These are phyloP conservation scores for Scopulariopsis brevicaulis DNA, from an alignment of 2,329 filamentous ascomycete genomes.

Conservation along the genomic window DNA sequence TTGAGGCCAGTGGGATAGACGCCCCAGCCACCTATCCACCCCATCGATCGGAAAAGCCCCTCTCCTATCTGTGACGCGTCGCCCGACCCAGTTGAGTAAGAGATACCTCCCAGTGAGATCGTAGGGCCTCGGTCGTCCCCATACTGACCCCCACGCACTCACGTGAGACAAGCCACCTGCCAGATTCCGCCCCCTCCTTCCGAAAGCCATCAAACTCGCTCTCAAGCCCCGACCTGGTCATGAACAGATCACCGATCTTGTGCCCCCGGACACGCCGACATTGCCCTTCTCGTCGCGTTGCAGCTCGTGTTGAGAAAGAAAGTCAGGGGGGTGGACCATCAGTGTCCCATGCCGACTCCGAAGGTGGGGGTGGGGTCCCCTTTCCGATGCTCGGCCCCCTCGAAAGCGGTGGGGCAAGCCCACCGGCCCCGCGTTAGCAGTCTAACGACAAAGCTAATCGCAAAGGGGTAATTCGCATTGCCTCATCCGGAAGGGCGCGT, in stretches of 20 bases:
- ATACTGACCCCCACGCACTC: neutral
- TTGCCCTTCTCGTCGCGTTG: slow-evolving; percentile 2
- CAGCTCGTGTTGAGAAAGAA: neutral
- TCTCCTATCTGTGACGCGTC: neutral
- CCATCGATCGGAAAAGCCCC: too few relatives aligned
- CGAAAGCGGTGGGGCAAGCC: neutral
- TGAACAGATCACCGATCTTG: neutral
- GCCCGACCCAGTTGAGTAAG: neutral
- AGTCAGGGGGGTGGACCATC: neutral
- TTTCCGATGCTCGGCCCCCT: too few relatives aligned
- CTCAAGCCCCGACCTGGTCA: neutral
- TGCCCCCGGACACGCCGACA: neutral
- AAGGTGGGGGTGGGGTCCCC: neutral
- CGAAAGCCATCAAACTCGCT: neutral
- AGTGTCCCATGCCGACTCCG: too few relatives aligned
- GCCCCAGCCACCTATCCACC: too few relatives aligned
- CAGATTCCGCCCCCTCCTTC: neutral
- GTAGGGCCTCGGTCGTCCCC: neutral
- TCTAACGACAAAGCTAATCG: neutral
- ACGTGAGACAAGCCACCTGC: slow-evolving; percentile 1
- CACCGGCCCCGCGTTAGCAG: neutral
- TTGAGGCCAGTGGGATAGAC: too few relatives aligned
- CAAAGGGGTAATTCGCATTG: neutral
- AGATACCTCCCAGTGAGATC: neutral
- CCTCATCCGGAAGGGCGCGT: too few relatives aligned